phyloP scores from a whole-genome alignment of 495 filamentous ascomycete species.

The Hapsidospora chrysogenum region DNA sequence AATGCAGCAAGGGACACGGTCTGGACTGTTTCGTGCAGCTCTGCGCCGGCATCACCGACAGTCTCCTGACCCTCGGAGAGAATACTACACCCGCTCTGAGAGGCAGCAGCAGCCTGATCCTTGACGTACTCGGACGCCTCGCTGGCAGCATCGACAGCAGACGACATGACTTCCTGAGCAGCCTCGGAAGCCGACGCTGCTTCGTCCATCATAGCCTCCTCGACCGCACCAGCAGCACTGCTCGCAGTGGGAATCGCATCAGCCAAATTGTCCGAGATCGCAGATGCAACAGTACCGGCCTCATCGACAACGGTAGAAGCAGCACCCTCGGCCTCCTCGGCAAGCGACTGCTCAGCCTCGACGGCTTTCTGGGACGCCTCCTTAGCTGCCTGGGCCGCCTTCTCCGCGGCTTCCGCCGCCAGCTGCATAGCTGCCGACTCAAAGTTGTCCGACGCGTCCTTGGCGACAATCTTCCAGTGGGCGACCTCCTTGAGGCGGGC shows the following conservation, averaged over 20 bases:
- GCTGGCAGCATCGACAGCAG: too few species aligned
- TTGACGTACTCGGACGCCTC: neutral
- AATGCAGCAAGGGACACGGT: neutral
- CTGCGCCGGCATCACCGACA: neutral
- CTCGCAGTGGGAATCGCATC: too few species aligned
- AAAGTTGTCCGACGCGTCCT: slow-evolving; percentile 66
- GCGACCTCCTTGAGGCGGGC: slow-evolving; percentile 69
- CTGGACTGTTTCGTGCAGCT: neutral
- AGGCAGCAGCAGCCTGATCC: too few species aligned
- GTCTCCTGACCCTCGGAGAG: slow-evolving; percentile 3
- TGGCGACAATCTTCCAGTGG: slow-evolving; percentile 65
- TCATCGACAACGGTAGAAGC: slow-evolving; percentile 15
- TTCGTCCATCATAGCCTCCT: neutral
- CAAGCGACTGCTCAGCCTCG: neutral
- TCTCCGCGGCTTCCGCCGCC: slow-evolving; percentile 21
- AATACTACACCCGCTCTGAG: neutral
- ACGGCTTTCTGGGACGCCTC: slow-evolving; percentile 7
- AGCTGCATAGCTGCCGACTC: slow-evolving; percentile 24
- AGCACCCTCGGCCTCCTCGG: slow-evolving; percentile 10
- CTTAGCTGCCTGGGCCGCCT: slow-evolving; percentile 10
- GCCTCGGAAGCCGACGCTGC: slow-evolving; percentile 1
- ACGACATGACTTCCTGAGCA: neutral
- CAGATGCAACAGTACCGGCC: neutral
- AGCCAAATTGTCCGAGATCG: too few species aligned
- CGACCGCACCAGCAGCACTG: too few species aligned